Evolutionary conservation across 2,329 filamentous ascomycete genomes (phyloP), one percentile per base, ranked within the genome.

Genomic region (Aspergillus pseudonomiae): DNA sequence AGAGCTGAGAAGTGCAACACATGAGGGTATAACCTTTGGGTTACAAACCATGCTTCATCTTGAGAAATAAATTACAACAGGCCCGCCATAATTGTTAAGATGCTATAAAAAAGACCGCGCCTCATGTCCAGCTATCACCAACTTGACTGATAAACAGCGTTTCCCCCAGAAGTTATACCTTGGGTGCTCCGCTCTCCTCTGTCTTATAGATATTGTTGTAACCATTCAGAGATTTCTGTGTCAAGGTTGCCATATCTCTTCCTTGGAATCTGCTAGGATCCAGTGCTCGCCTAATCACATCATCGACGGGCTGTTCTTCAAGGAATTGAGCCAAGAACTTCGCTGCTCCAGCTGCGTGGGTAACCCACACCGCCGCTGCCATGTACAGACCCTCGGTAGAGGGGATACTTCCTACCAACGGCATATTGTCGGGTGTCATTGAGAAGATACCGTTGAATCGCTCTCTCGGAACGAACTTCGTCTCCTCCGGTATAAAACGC

Each of bases 311-410:
- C 24, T 70, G 60, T 12, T 65, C 66, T 48, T 62, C 61, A 19
- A 65, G 59, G 48, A 63, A 64, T 26, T 52, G 56, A 21, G 61
- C 53, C 50, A 70, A 46, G 21, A 78, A 63, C 34, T 69, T 73
- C 19, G 74, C 75, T 6, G 68, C 67, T 1, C 75, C 75, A 50
- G 75, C 75, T 32, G 74, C 76, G 64, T 75, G 73, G 0, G 76
- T 77, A 39, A 78, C 70, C 76, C 76, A 78, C 21, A 78, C 74
- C 1, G 74, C 75, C 6, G 73, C 74, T 6, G 72, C 73, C 21
- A 78, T 62, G 61, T 72, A 76, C 26, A 77, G 54, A 2, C 75
- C 74, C 1, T 66, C 24, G 1, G 68, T 32, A 1, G 58, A 67
- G 14, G 71, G 61, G 4, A 76, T 66, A 9, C 57, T 66, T 10